Conservation (phyloP, 768 basidiomycete species). For the Leucogyrophana mollusca region DNA sequence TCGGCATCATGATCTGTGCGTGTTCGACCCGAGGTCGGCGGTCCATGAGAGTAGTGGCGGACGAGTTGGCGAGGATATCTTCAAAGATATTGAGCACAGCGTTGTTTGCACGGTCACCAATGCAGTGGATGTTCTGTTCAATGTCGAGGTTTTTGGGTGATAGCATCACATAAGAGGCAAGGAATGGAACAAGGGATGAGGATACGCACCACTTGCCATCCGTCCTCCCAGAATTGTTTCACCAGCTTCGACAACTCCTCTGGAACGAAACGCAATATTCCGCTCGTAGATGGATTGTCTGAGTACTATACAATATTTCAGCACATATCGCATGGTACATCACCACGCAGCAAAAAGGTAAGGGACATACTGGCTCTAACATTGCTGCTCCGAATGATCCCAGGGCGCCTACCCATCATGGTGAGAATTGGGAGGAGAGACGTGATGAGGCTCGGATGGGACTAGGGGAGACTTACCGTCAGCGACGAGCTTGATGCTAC, state of each 20-base stretch:
- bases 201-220: constrained; percentile 78
- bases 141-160: not conserved
- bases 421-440: constrained; percentile 7
- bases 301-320: constrained; percentile 52
- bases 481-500: constrained; percentile 70
- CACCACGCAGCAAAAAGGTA: not conserved
- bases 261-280: constrained; percentile 63
- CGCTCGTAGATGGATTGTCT: constrained; percentile 69
- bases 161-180: not conserved
- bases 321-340: too few species aligned
- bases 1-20: constrained; percentile 77
- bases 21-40: constrained; percentile 88
- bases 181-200: not conserved
- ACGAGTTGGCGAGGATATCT: constrained; percentile 40
- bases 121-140: constrained; percentile 82
- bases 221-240: constrained; percentile 63
- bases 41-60: constrained; percentile 28
- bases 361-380: constrained; percentile 49
- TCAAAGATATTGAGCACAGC: constrained; percentile 85
- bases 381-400: constrained; percentile 93
- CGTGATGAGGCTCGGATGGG: not conserved
- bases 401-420: constrained; percentile 60
- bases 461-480: constrained; percentile 53
- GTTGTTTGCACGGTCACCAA: constrained; percentile 86
- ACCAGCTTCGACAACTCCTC: constrained; percentile 54